Evolutionary conservation across 768 basidiomycete species (phyloP).

Genomic region (Tubosaeta brunneosetosa): DNA sequence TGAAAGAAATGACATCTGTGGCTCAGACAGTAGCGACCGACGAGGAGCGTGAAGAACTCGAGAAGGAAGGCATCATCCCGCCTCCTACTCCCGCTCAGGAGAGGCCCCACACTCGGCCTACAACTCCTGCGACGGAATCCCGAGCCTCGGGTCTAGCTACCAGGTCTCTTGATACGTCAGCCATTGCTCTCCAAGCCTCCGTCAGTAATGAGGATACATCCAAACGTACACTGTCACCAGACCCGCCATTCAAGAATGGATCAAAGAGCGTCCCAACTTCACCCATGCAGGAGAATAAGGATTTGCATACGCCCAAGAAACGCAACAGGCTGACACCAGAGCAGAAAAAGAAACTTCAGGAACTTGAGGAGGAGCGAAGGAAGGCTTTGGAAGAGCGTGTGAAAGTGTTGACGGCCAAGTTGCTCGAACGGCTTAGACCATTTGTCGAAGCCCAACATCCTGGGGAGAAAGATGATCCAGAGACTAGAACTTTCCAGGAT

Average conservation of each 20-base stretch:
- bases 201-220: constrained; percentile 16
- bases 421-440: constrained; percentile 80
- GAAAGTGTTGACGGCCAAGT: constrained; percentile 66
- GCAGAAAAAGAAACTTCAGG: constrained; percentile 78
- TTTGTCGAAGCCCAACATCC: constrained; percentile 88
- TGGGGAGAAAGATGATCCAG: constrained; percentile 74
- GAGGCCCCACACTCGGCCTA: constrained; percentile 12
- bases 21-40: constrained; percentile 87
- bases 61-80: constrained; percentile 53
- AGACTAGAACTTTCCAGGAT: constrained; percentile 73
- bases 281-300: constrained; percentile 36
- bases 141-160: constrained; percentile 4
- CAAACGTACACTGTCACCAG: constrained; percentile 11
- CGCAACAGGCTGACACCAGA: constrained; percentile 65
- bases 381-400: constrained; percentile 79
- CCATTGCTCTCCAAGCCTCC: constrained; percentile 17
- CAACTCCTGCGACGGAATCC: constrained; percentile 13
- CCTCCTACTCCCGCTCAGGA: constrained; percentile 16
- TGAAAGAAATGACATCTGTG: constrained; percentile 88
- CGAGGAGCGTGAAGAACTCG: constrained; percentile 87
- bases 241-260: constrained; percentile 15
- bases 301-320: constrained; percentile 29
- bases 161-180: constrained; percentile 11
- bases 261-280: constrained; percentile 23
- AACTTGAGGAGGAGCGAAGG: constrained; percentile 75